Conservation (phyloP, 176 grass and related monocot species). For the Otatea glauca region DNA sequence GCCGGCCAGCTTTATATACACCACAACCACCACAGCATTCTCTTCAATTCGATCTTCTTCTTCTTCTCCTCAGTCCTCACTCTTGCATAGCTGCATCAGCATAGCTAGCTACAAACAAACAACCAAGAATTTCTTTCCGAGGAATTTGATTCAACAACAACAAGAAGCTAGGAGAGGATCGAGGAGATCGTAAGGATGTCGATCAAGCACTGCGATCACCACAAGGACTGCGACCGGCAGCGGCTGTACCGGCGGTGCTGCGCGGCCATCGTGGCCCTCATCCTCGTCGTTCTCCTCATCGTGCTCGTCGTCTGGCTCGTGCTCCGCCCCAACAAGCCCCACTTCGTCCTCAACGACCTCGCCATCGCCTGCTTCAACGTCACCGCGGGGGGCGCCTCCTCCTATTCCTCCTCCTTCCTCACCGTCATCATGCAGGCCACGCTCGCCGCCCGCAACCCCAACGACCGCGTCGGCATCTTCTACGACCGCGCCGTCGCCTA, state of each 20-base stretch:
- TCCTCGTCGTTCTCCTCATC: conserved; percentile 45
- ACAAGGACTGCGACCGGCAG: conserved; percentile 52
- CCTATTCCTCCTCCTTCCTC: conserved; percentile 36
- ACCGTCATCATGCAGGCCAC: conserved; percentile 63
- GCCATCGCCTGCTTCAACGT: conserved; percentile 66
- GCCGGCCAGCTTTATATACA: background rate
- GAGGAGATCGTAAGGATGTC: conserved; percentile 37
- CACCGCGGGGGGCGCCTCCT: background rate
- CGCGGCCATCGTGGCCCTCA: conserved; percentile 9
- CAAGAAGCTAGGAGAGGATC: background rate
- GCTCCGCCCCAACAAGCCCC: conserved; percentile 70
- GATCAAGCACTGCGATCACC: conserved; percentile 69
- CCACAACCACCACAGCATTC: background rate
- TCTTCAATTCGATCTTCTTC: background rate
- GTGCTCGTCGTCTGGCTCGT: conserved; percentile 66
- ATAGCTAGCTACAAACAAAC: too few relatives aligned
- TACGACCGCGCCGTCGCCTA: conserved; percentile 66
- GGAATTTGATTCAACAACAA: background rate
- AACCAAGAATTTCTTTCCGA: background rate
- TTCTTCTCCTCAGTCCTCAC: background rate
- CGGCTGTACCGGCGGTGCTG: conserved; percentile 33
- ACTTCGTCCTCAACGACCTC: conserved; percentile 73
- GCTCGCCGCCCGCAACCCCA: conserved; percentile 62
- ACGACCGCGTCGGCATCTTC: conserved; percentile 72
- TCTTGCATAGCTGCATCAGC: background rate